Conservation (phyloP, 441 rosid genomes). For the Gossypium schwendimanii region DNA sequence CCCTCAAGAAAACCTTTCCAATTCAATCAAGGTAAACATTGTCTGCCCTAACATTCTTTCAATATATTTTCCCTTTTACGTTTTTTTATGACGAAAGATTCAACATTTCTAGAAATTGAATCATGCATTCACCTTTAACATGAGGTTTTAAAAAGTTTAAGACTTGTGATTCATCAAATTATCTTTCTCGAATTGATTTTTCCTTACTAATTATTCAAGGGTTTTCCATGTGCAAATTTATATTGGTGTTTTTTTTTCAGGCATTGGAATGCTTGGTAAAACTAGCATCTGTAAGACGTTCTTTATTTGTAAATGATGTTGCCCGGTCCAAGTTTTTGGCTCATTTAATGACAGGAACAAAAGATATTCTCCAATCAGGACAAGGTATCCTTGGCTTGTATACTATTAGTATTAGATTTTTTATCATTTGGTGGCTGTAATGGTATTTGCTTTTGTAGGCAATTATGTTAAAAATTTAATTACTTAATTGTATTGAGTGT, state of each 20-base stretch:
- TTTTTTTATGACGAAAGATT: too few relatives aligned
- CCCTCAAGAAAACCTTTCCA: too few relatives aligned
- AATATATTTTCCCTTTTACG: too few relatives aligned
- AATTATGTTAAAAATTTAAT: neutral
- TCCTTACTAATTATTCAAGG: neutral
- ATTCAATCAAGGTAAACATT: too few relatives aligned
- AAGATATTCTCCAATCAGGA: conserved; percentile 90
- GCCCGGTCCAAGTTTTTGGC: conserved; percentile 87
- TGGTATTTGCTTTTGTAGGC: conserved; percentile 1
- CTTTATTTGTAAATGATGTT: conserved; percentile 79
- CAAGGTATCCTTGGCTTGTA: conserved; percentile 42
- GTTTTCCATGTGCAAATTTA: conserved; percentile 1
- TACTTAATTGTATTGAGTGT: neutral
- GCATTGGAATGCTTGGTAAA: conserved; percentile 98
- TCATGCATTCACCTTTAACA: too few relatives aligned
- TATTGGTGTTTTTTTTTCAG: conserved; percentile 29
- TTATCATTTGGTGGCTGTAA: neutral
- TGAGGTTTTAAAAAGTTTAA: too few relatives aligned
- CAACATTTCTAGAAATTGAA: too few relatives aligned
- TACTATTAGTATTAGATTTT: neutral
- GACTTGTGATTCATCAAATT: neutral
- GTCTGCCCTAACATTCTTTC: too few relatives aligned
- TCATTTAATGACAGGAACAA: conserved; percentile 91
- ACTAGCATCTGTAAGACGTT: conserved; percentile 87
- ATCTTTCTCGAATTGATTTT: neutral